Evolutionary conservation across 73 alveolate genomes (phyloP), one percentile per base, ranked within the genome.

Genomic region (Paramecium octaurelia): DNA sequence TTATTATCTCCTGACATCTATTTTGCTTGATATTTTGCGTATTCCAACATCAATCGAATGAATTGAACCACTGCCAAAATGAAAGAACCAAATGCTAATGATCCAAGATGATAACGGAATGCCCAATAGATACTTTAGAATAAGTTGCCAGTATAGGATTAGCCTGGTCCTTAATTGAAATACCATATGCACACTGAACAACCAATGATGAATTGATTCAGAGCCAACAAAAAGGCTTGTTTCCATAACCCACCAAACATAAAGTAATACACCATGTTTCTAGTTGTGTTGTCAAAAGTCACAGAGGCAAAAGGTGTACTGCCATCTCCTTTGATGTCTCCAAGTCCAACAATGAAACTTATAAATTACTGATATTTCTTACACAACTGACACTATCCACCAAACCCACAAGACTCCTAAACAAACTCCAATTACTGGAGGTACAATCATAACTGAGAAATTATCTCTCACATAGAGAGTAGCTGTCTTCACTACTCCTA

Each of bases 131-230:
- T 70, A 36, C 97, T 95, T 11, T 75, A 93, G 42, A 87, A 43
- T 76, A 97, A 68, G 48, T 93, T 92, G 1, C 96, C 99, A 44
- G 50, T 59, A 21, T 92, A 93, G 12, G 93, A 96, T 42, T 94
- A 93, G n/a, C 97, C 99, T 70, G 95, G 94, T 38, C 96, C 97
- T 71, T 96, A 96, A 54, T 94, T 92, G 92, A 97, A 97, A 92
- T 97, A 97, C 99, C 99, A 97, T 18, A 97, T 94, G 85, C 98
- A 92, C 1, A 98, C 97, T 5, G 96, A 87, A 10, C 97, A 96
- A 38, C 98, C 99, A 73, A 97, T 93, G 69, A 97, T 93, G 90
- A 97, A 97, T 90, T 96, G 96, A 23, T 96, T 94, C 85, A 95
- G 89, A 4, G 98, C 99, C 36, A 96, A 90, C 64, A 97, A 64